These are phyloP conservation scores for Globisporangium nunn DNA, from an alignment of 352 stramenopile species.

Conservation along the genomic window DNA sequence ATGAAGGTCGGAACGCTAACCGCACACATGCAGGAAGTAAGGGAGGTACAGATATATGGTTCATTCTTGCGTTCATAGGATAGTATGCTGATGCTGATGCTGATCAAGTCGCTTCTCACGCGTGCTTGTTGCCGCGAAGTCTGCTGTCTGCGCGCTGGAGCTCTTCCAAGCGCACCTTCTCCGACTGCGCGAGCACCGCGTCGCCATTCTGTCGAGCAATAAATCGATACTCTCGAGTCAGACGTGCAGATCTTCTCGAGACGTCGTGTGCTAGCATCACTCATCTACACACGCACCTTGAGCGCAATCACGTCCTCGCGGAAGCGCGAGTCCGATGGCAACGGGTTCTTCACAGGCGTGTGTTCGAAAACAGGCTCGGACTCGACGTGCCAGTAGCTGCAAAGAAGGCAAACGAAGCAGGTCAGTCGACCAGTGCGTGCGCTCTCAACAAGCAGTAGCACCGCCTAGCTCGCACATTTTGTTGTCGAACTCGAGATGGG, in stretches of 20 bases:
- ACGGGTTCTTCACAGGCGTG: conserved; percentile 25
- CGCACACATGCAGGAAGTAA: too few relatives aligned
- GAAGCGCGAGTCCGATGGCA: conserved; percentile 56
- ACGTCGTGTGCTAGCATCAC: not conserved
- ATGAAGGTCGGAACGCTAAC: too few relatives aligned
- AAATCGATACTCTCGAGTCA: not conserved
- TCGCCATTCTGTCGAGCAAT: conserved; percentile 32
- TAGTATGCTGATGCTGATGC: not conserved
- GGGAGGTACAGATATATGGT: not conserved
- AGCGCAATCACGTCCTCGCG: conserved; percentile 58
- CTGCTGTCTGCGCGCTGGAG: conserved; percentile 53
- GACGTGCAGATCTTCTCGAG: not conserved
- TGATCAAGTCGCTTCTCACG: not conserved
- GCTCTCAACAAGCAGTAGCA: not conserved
- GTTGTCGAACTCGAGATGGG: conserved; percentile 59
- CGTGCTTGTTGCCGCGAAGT: conserved; percentile 11
- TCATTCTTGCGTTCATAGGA: not conserved
- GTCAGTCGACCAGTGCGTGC: not conserved
- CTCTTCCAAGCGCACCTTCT: conserved; percentile 69
- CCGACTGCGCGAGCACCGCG: conserved; percentile 40
- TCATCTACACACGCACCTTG: conserved; percentile 18
- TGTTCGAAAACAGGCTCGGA: conserved; percentile 58
- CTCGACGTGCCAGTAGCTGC: conserved; percentile 65
- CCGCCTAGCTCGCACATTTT: conserved; percentile 28
- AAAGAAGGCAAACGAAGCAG: not conserved